Evolutionary conservation across 148 eudicot genomes (phyloP).

Genomic region (Vaccinium vitisidaea): DNA sequence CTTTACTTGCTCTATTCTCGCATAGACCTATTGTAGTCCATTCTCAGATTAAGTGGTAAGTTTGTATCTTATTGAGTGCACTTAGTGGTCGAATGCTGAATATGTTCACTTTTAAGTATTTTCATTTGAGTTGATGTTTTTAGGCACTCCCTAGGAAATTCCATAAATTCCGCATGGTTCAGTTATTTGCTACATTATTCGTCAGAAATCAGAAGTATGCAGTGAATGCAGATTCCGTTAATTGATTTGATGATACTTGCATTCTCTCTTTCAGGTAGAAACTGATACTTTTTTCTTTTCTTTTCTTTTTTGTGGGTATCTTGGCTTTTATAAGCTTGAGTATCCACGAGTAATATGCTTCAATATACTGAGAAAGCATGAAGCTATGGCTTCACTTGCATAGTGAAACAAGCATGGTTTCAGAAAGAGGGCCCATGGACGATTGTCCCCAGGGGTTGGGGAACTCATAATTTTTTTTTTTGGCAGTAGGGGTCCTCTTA

Average conservation of each 20-base stretch:
- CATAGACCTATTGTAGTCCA: not conserved
- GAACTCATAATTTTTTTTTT: not conserved
- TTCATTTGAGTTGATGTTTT: not conserved
- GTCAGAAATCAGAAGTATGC: not conserved
- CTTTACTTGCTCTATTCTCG: not conserved
- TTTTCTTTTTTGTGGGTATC: not conserved
- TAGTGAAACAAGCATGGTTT: not conserved
- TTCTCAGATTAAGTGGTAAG: not conserved
- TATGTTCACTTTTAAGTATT: not conserved
- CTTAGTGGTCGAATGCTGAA: not conserved
- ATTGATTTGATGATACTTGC: not conserved
- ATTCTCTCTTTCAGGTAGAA: not conserved
- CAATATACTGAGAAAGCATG: not conserved
- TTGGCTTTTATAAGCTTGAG: not conserved
- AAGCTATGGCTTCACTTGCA: not conserved
- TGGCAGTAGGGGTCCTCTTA: not conserved
- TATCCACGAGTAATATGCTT: not conserved
- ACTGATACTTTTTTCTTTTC: not conserved
- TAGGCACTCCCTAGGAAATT: not conserved
- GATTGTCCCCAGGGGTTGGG: not conserved
- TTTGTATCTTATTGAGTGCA: not conserved
- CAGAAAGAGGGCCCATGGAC: not conserved
- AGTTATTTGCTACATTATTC: not conserved
- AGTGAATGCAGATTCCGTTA: not conserved
- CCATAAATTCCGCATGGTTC: not conserved